Evolutionary conservation across 2,329 filamentous ascomycete species (phyloP), one percentile per base, ranked within the genome.

Genomic region (Pseudogymnoascus destructans): DNA sequence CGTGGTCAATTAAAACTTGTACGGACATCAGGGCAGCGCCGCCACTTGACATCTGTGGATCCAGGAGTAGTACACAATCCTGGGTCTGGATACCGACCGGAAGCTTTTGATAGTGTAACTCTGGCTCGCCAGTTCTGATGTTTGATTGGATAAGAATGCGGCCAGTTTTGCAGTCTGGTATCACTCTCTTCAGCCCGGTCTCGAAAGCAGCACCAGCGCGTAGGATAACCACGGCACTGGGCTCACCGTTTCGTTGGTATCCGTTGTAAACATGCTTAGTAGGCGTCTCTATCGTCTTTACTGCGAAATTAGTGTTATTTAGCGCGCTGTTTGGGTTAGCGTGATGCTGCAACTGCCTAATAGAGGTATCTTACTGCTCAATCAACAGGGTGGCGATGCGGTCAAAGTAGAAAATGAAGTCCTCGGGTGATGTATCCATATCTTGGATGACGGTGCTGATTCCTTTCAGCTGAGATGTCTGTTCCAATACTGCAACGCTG

Each of bases 351-450:
- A 30, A 56, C 9, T 46, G 23, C n/a, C 33, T 15, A 10, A 13
- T n/a, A 35, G 21, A 6, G 9, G 21, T 8, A 11, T 72, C 78
- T 61, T 71, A 85, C 80, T 83, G 75, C 71, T 97, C 92, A 52
- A 97, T 81, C 23, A 97, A 77, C 57, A 96, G 76, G n/a, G 87
- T 82, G 1, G 88, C 83, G 35, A 97, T 76, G 35, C 93, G 82
- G 71, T 98, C 90, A 70, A 97, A 96, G 72, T 97, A 97, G 72
- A 97, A 97, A 62, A 95, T 89, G 69, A 96, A 97, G 65, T 97
- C 91, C 68, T 95, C 92, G 40, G 88, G 80, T 5, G 79, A 76
- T 0, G 89, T 92, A 54, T 84, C 79, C 15, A 87, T 85, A 65
- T 93, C 80, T 54, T 95, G 86, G 38, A 98, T 81, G 59, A 96